Evolutionary conservation across 768 basidiomycete species (phyloP), one percentile per base, ranked within the genome.

Genomic region (Xerocomellus dryophilus): DNA sequence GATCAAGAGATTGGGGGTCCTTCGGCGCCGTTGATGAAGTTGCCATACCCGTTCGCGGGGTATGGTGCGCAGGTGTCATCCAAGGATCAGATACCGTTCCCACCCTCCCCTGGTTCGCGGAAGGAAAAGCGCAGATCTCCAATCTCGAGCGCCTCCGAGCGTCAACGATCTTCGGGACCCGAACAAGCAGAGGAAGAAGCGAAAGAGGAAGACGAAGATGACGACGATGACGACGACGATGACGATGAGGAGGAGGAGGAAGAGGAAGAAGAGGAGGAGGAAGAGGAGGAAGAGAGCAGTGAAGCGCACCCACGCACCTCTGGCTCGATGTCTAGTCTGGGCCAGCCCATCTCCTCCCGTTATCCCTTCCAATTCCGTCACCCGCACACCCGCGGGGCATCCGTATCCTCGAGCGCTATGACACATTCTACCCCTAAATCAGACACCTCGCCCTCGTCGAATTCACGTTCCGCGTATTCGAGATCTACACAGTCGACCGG

Each of bases 241-340:
- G 59, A 48, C 0, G 60, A 75, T 0, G 75, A 75, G 0, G 76
- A 73, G 1, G 66, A 66, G 1, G 69, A 67, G 0, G 65, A 65
- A 0, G 76, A 71, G 0, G 78, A 75, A 0, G 75, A 72, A 2
- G 75, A 68, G 1, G 79, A 76, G 2, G 71, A 62, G 14, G 73
- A 68, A 21, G 75, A 72, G 21, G 57, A 38, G 5, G 72, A 68
- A 39, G 73, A 72, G 40, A 74, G 73, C 47, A 78, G 77, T 42
- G 77, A 76, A 39, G 84, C 85, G 0, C 80, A 83, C 5, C 82
- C 81, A 39, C 78, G 84, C 17, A 86, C 82, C 5, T 90, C 89
- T 0, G 88, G 83, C 18, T 93, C 91, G 8, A 84, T 93, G 84
- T 93, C 90, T 4, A 89, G 86, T 56, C 79, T 93, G 6, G 91